Evolutionary conservation across 2,329 filamentous ascomycete genomes (phyloP), one percentile per base, ranked within the genome.

Genomic region (Seiridium unicorne): DNA sequence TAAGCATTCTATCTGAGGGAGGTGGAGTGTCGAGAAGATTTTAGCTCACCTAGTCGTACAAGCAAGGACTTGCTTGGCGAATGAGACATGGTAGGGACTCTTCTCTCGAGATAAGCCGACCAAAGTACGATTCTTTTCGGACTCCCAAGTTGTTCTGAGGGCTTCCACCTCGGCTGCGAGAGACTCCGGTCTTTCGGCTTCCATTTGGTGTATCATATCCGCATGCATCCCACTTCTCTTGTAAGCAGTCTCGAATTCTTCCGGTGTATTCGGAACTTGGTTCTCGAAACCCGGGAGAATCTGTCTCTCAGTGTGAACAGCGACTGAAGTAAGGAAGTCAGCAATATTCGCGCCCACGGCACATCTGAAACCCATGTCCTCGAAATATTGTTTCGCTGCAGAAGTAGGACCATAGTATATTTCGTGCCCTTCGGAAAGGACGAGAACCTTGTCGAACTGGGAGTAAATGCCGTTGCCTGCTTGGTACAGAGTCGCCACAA

Each of bases 361-460:
- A 42, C 72, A 85, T 54, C 84, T 68, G 70, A 88, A 90, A 8
- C 88, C 89, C 13, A 91, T 78, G 55, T 86, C 79, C 61, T 86
- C 78, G 69, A 92, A 91, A 72, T 90, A 91, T 60, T 84, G 77
- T 59, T 80, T 83, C 3, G 89, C 89, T 49, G 84, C 78, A n/a
- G 77, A 75, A 3, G 82, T 80, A 2, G 82, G 84, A 0, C 89
- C 89, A 69, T 86, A 85, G 74, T 84, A 91, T 58, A 90, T 83
- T 74, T 88, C 85, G 4, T 84, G 81, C 1, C 89, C 87, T 59
- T 83, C 77, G 62, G 91, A 88, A 53, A 93, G 89, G n/a, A 93
- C 83, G 49, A 91, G 73, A 0, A 92, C 89, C 72, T 92, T 92
- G 72, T 92, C 90, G 75, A 91, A 90, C 2, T 89, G 78, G 2